Percentiles rank a stretch among this genome's conserved stretches.
Evolutionary conservation across 148 eudicot genomes (phyloP).

Genomic region (Cornus florida): DNA sequence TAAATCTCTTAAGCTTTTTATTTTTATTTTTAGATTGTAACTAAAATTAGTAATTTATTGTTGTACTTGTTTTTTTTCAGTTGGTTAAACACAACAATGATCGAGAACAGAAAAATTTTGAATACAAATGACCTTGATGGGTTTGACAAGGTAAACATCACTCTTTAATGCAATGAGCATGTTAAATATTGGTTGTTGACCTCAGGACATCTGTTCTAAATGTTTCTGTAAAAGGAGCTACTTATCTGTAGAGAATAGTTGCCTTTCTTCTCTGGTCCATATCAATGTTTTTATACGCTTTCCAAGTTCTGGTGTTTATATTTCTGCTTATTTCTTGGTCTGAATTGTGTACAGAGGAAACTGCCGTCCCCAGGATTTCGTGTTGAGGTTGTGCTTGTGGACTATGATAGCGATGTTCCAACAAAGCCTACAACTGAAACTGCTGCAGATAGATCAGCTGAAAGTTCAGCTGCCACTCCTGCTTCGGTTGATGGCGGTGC

Average conservation of each 20-base stretch:
- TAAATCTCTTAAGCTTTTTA: neutral
- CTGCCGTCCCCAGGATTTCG: slow-evolving; percentile 97
- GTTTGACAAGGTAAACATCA: slow-evolving; percentile 76
- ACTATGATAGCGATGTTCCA: slow-evolving; percentile 50
- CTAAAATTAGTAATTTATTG: neutral
- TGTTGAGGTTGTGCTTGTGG: slow-evolving; percentile 92
- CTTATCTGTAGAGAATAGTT: neutral
- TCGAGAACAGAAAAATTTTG: slow-evolving; percentile 79
- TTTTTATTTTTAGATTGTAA: neutral
- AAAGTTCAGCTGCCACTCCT: slow-evolving; percentile 38
- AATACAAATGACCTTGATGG: slow-evolving; percentile 86
- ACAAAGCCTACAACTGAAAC: slow-evolving; percentile 41
- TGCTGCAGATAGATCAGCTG: slow-evolving; percentile 34
- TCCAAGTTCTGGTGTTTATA: neutral
- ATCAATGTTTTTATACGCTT: neutral
- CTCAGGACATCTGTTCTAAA: neutral
- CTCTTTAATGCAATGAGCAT: neutral
- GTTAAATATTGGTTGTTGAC: neutral
- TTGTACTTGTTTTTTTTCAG: slow-evolving; percentile 38
- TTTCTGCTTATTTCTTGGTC: neutral
- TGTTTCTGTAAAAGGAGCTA: neutral
- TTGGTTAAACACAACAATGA: slow-evolving; percentile 98
- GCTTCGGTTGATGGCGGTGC: slow-evolving; percentile 30
- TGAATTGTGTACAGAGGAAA: slow-evolving; percentile 57
- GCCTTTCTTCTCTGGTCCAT: neutral